Evolutionary conservation across 225 moss, liverwort and hornwort genomes (phyloP).

Genomic region (Marchantia paleacea): DNA sequence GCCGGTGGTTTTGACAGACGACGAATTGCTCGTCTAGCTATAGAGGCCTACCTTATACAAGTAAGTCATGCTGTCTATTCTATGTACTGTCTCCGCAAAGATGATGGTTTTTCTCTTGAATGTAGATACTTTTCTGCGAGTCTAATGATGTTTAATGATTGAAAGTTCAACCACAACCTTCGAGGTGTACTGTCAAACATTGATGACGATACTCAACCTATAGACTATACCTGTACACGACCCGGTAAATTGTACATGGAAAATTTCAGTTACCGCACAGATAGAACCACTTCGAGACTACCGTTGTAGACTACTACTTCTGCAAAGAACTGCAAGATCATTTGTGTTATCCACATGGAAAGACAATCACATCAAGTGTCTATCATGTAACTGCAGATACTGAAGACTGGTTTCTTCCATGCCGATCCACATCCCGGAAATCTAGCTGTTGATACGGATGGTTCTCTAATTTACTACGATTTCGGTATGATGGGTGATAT

Average conservation of each 20-base stretch:
- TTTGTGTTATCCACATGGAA: background rate
- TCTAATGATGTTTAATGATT: background rate
- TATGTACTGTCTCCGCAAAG: background rate
- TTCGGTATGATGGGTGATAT: slow-evolving; percentile 99
- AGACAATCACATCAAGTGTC: background rate
- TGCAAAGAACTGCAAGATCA: background rate
- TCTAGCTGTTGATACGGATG: slow-evolving; percentile 81
- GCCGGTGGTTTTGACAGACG: slow-evolving; percentile 65
- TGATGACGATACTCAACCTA: no score
- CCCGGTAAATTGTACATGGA: background rate
- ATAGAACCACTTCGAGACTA: background rate
- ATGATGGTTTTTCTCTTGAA: background rate
- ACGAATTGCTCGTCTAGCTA: slow-evolving; percentile 73
- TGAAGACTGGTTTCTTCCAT: slow-evolving; percentile 97
- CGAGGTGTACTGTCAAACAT: background rate
- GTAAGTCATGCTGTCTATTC: slow-evolving; percentile 29
- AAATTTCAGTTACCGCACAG: background rate
- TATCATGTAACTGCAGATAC: slow-evolving; percentile 52
- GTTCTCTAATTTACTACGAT: slow-evolving; percentile 95
- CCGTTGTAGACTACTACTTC: background rate
- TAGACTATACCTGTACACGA: no score
- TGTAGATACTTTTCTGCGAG: background rate
- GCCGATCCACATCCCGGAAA: slow-evolving; percentile 99
- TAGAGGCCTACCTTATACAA: slow-evolving; percentile 98
- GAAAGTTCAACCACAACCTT: background rate